These are phyloP conservation scores for Termitomyces sp. DNA, from an alignment of 768 basidiomycete genomes.

Conservation along the genomic window DNA sequence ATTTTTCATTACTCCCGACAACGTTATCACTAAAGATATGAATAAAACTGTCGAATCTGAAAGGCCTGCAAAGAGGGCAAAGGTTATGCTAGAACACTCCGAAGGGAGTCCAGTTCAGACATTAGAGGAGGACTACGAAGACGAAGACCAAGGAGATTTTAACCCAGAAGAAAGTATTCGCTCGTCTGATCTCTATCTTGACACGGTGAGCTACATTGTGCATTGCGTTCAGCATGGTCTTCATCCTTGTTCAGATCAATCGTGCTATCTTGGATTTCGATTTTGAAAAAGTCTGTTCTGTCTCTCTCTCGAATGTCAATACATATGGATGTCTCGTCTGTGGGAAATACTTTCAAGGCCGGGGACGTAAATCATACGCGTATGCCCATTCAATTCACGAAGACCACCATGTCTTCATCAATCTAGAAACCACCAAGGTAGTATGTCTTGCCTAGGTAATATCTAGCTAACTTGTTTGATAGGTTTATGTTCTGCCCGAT, in stretches of 20 bases:
- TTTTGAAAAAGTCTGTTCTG: constrained; percentile 98
- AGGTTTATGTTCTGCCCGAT: constrained; percentile 98
- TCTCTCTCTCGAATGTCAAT: constrained; percentile 94
- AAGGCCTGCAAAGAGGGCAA: constrained; percentile 32
- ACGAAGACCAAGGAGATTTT: constrained; percentile 29
- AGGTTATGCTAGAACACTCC: constrained; percentile 3
- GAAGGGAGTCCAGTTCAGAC: background rate
- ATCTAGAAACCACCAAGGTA: constrained; percentile 90
- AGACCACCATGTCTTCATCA: constrained; percentile 98
- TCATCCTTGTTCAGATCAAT: constrained; percentile 60
- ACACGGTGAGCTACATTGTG: constrained; percentile 60
- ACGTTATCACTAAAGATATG: constrained; percentile 3
- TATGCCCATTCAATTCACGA: constrained; percentile 97
- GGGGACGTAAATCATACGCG: constrained; percentile 90
- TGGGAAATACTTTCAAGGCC: constrained; percentile 98
- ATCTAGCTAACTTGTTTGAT: constrained; percentile 11
- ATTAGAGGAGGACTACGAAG: constrained; percentile 19
- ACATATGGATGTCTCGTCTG: constrained; percentile 96
- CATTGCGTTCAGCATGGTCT: constrained; percentile 7
- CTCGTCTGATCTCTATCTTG: constrained; percentile 87
- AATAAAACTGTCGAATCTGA: constrained; percentile 12
- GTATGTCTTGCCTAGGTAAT: constrained; percentile 5
- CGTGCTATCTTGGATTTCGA: constrained; percentile 92
- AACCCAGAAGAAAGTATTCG: constrained; percentile 27
- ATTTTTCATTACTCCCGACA: background rate